These are phyloP conservation scores for Exserohilum turcica DNA, from an alignment of 2,329 filamentous ascomycete species.

Conservation along the genomic window DNA sequence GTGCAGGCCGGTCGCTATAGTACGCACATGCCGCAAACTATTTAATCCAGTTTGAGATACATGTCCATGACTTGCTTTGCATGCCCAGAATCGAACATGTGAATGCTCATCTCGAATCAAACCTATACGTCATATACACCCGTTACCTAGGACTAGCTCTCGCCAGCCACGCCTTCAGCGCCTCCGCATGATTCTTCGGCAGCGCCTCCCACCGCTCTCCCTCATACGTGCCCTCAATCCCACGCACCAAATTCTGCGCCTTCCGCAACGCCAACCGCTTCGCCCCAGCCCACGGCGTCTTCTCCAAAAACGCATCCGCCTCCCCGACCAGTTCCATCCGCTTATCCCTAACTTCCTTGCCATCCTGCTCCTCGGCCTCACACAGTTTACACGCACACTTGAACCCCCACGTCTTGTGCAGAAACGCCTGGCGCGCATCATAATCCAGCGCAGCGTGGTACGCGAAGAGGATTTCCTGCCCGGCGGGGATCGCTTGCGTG, in stretches of 20 bases:
- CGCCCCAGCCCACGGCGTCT: slow-evolving; percentile 35
- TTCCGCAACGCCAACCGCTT: slow-evolving; percentile 32
- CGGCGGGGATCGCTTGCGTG: slow-evolving; percentile 33
- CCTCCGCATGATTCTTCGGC: slow-evolving; percentile 20
- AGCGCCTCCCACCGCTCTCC: slow-evolving; percentile 24
- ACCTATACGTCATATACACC: too few relatives aligned
- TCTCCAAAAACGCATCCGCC: slow-evolving; percentile 31
- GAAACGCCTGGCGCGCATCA: slow-evolving; percentile 38
- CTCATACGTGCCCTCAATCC: slow-evolving; percentile 35
- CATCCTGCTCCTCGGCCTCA: slow-evolving; percentile 38
- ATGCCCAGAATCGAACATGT: too few relatives aligned
- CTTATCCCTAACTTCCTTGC: slow-evolving; percentile 26
- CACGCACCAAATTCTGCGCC: slow-evolving; percentile 27
- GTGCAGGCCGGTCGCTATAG: too few relatives aligned
- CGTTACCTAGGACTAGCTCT: slow-evolving; percentile 22
- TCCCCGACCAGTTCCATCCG: slow-evolving; percentile 30
- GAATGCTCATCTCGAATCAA: too few relatives aligned
- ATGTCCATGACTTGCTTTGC: too few relatives aligned
- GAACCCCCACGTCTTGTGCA: slow-evolving; percentile 49
- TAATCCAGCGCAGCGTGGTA: slow-evolving; percentile 43
- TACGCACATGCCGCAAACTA: background rate
- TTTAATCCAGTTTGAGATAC: too few relatives aligned
- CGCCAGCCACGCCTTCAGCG: slow-evolving; percentile 27
- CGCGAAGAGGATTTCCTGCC: slow-evolving; percentile 32
- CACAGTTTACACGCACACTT: slow-evolving; percentile 51